These are phyloP conservation scores for Globisporangium orthogonon DNA, from an alignment of 352 stramenopile genomes.

Conservation along the genomic window DNA sequence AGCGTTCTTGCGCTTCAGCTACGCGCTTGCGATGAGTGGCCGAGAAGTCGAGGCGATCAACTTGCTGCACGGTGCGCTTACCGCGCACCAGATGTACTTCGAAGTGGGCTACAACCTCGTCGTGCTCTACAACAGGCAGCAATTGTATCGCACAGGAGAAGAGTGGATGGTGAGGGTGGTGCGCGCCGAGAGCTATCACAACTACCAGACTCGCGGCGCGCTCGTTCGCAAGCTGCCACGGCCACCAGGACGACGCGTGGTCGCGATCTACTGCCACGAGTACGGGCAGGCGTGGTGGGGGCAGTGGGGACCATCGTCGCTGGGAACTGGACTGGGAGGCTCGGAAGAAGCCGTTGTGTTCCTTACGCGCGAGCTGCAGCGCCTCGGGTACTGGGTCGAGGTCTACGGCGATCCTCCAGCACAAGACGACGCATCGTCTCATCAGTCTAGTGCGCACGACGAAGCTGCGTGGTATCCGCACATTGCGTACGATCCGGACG, in stretches of 20 bases:
- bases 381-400: slow-evolving; percentile 83
- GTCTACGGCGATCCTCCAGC: slow-evolving; percentile 71
- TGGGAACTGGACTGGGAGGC: slow-evolving; percentile 67
- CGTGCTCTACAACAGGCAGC: slow-evolving; percentile 25
- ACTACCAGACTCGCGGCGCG: slow-evolving; percentile 20
- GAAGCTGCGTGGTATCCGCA: slow-evolving; percentile 72
- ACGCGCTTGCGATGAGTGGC: slow-evolving; percentile 22
- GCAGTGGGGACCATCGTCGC: slow-evolving; percentile 77
- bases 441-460: slow-evolving; percentile 1
- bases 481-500: slow-evolving; percentile 54
- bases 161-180: slow-evolving; percentile 24
- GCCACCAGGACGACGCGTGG: slow-evolving; percentile 19
- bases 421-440: slow-evolving; percentile 28
- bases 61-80: slow-evolving; percentile 21
- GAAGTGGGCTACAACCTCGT: slow-evolving; percentile 46
- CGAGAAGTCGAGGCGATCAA: slow-evolving; percentile 23
- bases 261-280: slow-evolving; percentile 90
- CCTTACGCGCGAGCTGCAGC: slow-evolving; percentile 64
- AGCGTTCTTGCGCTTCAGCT: slow-evolving; percentile 33
- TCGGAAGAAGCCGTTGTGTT: slow-evolving; percentile 91
- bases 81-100: slow-evolving; percentile 27
- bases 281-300: slow-evolving; percentile 90
- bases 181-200: slow-evolving; percentile 22
- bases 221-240: slow-evolving; percentile 25
- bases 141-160: slow-evolving; percentile 25